Conservation (phyloP, 2,329 filamentous ascomycete genomes). For the Pestalotiopsis sp. region DNA sequence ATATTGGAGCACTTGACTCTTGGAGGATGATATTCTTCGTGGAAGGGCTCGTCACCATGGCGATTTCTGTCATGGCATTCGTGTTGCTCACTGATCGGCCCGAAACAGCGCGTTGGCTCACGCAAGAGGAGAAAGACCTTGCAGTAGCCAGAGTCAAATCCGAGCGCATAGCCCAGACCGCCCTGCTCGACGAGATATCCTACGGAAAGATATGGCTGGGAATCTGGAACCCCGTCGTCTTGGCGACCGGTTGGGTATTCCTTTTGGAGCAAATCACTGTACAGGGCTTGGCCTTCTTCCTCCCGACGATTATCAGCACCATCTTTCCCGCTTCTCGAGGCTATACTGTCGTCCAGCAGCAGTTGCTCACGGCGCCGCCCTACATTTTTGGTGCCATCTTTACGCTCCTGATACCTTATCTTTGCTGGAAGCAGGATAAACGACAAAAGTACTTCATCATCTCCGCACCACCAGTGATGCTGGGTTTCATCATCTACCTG, state of each 20-base stretch:
- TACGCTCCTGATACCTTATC: conserved; percentile 61
- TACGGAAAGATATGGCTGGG: conserved; percentile 60
- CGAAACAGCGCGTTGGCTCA: conserved; percentile 68
- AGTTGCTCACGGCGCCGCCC: conserved; percentile 71
- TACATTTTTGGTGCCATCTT: conserved; percentile 72
- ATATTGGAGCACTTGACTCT: conserved; percentile 41
- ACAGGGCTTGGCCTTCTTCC: conserved; percentile 71
- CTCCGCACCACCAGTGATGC: conserved; percentile 65
- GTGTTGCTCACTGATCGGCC: conserved; percentile 70
- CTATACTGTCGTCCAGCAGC: conserved; percentile 60
- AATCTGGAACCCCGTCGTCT: conserved; percentile 61
- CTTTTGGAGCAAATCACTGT: conserved; percentile 58
- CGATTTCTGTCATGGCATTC: conserved; percentile 62
- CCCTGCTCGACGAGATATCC: conserved; percentile 67
- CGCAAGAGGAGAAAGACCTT: conserved; percentile 65
- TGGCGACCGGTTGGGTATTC: conserved; percentile 28
- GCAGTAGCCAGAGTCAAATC: conserved; percentile 70
- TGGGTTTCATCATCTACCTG: conserved; percentile 73
- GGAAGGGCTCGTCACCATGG: conserved; percentile 54
- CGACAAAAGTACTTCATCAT: conserved; percentile 64
- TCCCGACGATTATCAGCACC: conserved; percentile 69
- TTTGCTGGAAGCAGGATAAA: conserved; percentile 62
- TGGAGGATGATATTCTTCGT: conserved; percentile 35
- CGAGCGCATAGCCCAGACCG: conserved; percentile 64
- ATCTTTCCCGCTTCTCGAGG: conserved; percentile 58